Base-by-base conservation (phyloP, 2,329 filamentous ascomycete species). In the Leptographium lundbergii region DNA sequence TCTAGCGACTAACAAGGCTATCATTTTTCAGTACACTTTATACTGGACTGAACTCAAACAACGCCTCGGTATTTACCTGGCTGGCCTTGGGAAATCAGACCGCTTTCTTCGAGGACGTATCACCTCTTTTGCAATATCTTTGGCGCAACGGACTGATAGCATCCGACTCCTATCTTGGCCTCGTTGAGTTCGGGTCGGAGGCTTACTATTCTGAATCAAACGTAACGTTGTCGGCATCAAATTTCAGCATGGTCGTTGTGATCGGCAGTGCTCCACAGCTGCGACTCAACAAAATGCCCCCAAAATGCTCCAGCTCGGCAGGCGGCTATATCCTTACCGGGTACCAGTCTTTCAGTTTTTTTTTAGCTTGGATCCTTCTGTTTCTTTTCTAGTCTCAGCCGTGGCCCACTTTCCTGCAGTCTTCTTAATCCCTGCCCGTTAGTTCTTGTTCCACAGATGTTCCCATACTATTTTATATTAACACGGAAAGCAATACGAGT, bases 111-210 rank as follows among this genome's bases (percentile, higher is more conserved):
- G 24, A 56, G 19, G 58, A 59, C 4, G 22, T 59, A 6, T 59
- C 58, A 34, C 58, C 58, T 13, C n/a, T 59, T n/a, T 14, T 59
- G 54, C 58, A 59, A 25, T 59, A 59, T 17, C 54, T 59, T 2
- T 59, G 58, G 58, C 58, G 58, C 11, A 32, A 59, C 27, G n/a
- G 19, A 4, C 36, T 59, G 9, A 27, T 59, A 6, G 14, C 24
- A 19, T 9, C 24, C 5, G 11, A n/a, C n/a, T 9, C 24, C 6
- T 24, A 34, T 27, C 34, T 59, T 9, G 58, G 58, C 14, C 24
- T 59, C 1, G 34, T 59, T 22, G 47, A 59, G 36, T 53, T 56
- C n/a, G 58, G 58, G 5, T 47, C 54, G 2, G 58, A 59, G 36
- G 54, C 58, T 4, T 59, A 59, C n/a, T 29, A 47, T 22, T 32